Percentiles rank a stretch among this genome's conserved stretches.
phyloP scores from a whole-genome alignment of 228 moss, liverwort and hornwort genomes.

The Sphagnum magellanicum region DNA sequence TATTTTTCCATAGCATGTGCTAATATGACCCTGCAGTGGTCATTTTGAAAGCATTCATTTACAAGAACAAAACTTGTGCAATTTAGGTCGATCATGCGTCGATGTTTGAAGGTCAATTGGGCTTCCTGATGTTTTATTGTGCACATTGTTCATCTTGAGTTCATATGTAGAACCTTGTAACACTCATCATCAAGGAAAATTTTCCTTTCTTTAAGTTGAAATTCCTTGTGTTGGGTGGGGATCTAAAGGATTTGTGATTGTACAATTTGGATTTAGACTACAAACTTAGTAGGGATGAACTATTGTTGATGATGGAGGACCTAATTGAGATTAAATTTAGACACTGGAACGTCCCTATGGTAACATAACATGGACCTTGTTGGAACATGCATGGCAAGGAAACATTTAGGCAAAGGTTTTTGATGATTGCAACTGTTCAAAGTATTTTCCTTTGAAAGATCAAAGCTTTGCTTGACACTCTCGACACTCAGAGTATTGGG shows the following conservation, averaged over 20 bases:
- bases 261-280: constrained; percentile 63
- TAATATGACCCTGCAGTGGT: constrained; percentile 58
- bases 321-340: constrained; percentile 75
- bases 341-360: constrained; percentile 66
- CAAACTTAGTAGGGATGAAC: constrained; percentile 57
- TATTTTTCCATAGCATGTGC: constrained; percentile 70
- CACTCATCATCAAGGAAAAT: too few species aligned
- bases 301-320: constrained; percentile 80
- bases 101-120: background rate
- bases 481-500: too few species aligned
- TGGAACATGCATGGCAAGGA: background rate
- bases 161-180: background rate
- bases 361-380: constrained; percentile 5
- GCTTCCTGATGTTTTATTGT: background rate
- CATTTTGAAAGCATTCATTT: constrained; percentile 58
- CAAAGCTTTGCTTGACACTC: too few species aligned
- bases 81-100: constrained; percentile 4
- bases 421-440: too few species aligned
- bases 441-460: too few species aligned
- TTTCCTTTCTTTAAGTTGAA: too few species aligned
- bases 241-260: constrained; percentile 67
- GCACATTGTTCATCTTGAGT: background rate
- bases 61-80: constrained; percentile 63
- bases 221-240: too few species aligned
- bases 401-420: too few species aligned